A percentile compares a stretch with the other conserved stretches of the same genome.
Conservation (phyloP, 345 rosid genomes). For the Pelargonium nanum region DNA sequence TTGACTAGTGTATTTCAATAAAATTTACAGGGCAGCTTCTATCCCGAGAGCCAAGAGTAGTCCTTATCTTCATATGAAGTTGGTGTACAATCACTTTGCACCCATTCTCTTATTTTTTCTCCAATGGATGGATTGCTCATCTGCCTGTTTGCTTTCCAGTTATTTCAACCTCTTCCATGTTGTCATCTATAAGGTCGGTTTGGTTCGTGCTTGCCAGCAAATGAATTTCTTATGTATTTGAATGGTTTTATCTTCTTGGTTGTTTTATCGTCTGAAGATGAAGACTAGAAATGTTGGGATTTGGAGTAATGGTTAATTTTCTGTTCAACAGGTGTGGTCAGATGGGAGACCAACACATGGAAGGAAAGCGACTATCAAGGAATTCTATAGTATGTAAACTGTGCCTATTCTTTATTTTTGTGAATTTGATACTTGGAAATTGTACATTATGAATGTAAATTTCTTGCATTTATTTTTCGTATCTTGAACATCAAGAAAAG, state of each 20-base stretch:
- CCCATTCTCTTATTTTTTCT: slow-evolving; percentile 35
- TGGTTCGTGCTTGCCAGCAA: slow-evolving; percentile 4
- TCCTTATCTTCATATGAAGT: too few relatives aligned
- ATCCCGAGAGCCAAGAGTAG: too few relatives aligned
- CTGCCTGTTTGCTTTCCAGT: too few relatives aligned
- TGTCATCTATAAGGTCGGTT: slow-evolving; percentile 31
- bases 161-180: slow-evolving; percentile 36
- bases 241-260: not conserved
- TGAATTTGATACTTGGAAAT: too few relatives aligned
- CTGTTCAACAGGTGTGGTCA: slow-evolving; percentile 18
- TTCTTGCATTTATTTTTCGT: not conserved
- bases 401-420: not conserved
- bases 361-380: slow-evolving; percentile 16
- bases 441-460: too few relatives aligned
- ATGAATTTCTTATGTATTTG: not conserved
- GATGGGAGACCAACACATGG: slow-evolving; percentile 11
- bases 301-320: not conserved
- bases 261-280: not conserved
- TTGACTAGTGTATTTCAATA: not conserved
- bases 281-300: not conserved
- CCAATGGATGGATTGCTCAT: slow-evolving; percentile 36
- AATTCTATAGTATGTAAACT: slow-evolving; percentile 33
- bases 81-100: slow-evolving; percentile 37
- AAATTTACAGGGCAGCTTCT: slow-evolving; percentile 31
- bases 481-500: too few relatives aligned